These are phyloP conservation scores for Melocanna baccifera DNA, from an alignment of 176 grass and related monocot species.

Conservation along the genomic window DNA sequence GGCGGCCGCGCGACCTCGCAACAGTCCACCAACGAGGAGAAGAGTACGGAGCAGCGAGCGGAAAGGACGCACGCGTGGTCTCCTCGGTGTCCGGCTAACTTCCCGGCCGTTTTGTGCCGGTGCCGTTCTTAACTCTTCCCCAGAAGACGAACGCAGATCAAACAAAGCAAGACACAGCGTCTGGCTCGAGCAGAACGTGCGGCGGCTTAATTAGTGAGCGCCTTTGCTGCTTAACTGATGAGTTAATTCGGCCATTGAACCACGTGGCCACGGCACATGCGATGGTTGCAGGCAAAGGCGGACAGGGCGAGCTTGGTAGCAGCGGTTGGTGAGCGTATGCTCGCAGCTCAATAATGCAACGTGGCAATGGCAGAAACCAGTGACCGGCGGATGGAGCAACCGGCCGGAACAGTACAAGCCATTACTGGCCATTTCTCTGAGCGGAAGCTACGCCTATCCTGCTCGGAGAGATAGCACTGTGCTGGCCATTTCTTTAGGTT, in stretches of 20 bases:
- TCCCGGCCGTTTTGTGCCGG: not conserved
- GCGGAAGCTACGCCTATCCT: not conserved
- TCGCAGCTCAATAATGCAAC: not conserved
- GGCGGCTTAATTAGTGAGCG: not conserved
- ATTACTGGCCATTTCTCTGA: not conserved
- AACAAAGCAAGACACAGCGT: not conserved
- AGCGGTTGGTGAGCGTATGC: not conserved
- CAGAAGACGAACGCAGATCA: not conserved
- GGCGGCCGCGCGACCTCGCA: not conserved
- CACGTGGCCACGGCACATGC: conserved; percentile 28
- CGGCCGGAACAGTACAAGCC: not conserved
- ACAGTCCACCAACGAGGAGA: not conserved
- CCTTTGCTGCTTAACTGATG: not conserved
- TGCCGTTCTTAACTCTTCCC: not conserved
- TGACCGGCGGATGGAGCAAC: not conserved
- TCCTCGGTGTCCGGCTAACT: not conserved
- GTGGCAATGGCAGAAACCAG: not conserved
- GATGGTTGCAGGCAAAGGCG: not conserved
- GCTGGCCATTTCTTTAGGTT: not conserved
- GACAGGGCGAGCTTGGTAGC: not conserved
- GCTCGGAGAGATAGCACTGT: not conserved
- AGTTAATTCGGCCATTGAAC: not conserved
- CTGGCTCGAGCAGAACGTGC: conserved; percentile 5
- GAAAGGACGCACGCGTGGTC: not conserved
- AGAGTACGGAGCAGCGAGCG: not conserved